A percentile compares a stretch with the other conserved stretches of the same genome.
phyloP scores from a whole-genome alignment of 2,329 filamentous ascomycete species.

The Cladorrhinum sp. region DNA sequence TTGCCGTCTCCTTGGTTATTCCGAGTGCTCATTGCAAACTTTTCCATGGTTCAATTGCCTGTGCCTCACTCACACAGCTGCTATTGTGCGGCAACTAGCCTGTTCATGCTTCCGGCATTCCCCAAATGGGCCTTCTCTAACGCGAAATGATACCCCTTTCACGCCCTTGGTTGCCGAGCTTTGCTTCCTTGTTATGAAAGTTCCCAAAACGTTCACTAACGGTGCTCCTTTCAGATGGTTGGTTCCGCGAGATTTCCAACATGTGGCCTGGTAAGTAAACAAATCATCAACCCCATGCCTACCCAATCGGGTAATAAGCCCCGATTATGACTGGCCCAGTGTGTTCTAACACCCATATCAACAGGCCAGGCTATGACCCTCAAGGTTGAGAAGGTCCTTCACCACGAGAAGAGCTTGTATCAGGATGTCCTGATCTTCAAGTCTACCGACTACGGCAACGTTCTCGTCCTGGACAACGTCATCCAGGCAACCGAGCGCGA shows the following conservation, averaged over 20 bases:
- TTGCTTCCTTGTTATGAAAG: neutral
- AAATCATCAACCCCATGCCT: slow-evolving; percentile 10
- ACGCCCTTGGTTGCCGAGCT: neutral
- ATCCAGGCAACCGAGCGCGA: slow-evolving; percentile 98
- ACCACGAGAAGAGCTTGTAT: slow-evolving; percentile 99
- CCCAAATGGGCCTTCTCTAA: neutral
- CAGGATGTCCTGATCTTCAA: slow-evolving; percentile 99
- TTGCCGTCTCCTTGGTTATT: neutral
- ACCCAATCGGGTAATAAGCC: neutral
- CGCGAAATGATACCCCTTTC: too few relatives aligned
- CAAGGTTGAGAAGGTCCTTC: slow-evolving; percentile 94
- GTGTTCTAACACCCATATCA: neutral
- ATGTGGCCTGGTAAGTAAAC: slow-evolving; percentile 79
- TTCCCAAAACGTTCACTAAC: neutral
- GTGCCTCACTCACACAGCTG: slow-evolving; percentile 14
- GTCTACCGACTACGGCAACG: slow-evolving; percentile 93
- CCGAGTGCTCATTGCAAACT: neutral
- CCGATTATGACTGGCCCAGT: neutral
- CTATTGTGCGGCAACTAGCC: neutral
- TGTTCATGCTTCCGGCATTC: neutral
- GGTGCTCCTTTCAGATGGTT: slow-evolving; percentile 71
- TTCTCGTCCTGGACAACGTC: slow-evolving; percentile 96
- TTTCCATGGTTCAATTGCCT: neutral
- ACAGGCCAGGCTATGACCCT: slow-evolving; percentile 95
- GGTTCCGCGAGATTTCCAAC: slow-evolving; percentile 97